Evolutionary conservation across 2,329 filamentous ascomycete species (phyloP).

Genomic region (Shiraia bambusicola): DNA sequence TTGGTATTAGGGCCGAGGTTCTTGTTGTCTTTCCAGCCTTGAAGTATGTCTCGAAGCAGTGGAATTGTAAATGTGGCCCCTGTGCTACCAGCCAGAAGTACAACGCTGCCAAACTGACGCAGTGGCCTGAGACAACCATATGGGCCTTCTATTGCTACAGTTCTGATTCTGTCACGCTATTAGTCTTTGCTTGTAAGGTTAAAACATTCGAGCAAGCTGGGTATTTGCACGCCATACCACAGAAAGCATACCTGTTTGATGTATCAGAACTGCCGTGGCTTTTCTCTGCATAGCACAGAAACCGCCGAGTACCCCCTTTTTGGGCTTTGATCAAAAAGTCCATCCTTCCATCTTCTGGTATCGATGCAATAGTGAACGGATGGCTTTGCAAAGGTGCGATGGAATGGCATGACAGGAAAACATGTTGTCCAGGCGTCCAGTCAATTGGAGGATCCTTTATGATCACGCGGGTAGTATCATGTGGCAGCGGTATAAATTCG

Average conservation of each 20-base stretch:
- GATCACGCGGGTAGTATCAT: slow-evolving; percentile 58
- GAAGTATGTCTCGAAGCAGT: slow-evolving; percentile 57
- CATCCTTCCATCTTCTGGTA: slow-evolving; percentile 57
- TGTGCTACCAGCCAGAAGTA: slow-evolving; percentile 61
- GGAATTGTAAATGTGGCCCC: slow-evolving; percentile 62
- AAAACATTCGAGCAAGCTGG: not conserved
- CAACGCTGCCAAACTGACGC: slow-evolving; percentile 61
- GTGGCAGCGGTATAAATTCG: slow-evolving; percentile 51
- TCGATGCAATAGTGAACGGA: slow-evolving; percentile 63
- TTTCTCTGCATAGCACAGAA: slow-evolving; percentile 56
- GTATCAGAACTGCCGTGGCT: slow-evolving; percentile 14
- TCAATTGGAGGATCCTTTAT: slow-evolving; percentile 56
- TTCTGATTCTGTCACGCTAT: slow-evolving; percentile 19
- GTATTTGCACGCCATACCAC: slow-evolving; percentile 2
- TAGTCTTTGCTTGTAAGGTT: not conserved
- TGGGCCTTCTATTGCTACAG: slow-evolving; percentile 56
- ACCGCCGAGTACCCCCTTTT: slow-evolving; percentile 54
- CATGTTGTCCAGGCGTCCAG: slow-evolving; percentile 65
- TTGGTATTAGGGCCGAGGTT: slow-evolving; percentile 2
- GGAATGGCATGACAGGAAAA: slow-evolving; percentile 60
- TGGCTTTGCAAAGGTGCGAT: slow-evolving; percentile 62
- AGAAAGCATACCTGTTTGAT: slow-evolving; percentile 12
- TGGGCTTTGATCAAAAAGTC: slow-evolving; percentile 60
- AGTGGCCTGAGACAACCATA: slow-evolving; percentile 56
- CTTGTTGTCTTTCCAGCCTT: slow-evolving; percentile 45